Conservation (phyloP, 768 basidiomycete genomes). For the Serendipita indica region DNA sequence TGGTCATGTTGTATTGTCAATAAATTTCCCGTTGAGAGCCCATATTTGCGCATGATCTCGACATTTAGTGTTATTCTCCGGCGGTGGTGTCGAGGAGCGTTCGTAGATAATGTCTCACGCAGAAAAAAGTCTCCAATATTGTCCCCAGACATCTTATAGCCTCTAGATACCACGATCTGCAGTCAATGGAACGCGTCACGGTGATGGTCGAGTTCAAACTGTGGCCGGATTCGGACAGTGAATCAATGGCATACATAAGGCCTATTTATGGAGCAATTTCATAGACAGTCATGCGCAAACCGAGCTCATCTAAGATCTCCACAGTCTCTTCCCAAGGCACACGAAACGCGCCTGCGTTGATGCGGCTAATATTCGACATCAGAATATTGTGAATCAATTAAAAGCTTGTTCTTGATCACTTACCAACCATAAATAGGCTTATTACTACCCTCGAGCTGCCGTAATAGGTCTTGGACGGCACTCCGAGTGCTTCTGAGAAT, state of each 20-base stretch:
- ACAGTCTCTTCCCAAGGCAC: slow-evolving; percentile 8
- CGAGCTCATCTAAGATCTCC: neutral
- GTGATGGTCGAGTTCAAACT: neutral
- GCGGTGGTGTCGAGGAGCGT: no score
- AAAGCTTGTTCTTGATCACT: neutral
- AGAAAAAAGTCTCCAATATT: neutral
- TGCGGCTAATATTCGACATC: neutral
- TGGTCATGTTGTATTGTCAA: neutral
- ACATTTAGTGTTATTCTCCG: neutral
- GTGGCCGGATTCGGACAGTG: neutral
- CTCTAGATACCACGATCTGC: no score
- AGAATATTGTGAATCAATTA: neutral
- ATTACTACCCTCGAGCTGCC: neutral
- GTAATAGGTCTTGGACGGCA: neutral
- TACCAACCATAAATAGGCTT: slow-evolving; percentile 8
- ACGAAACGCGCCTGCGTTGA: slow-evolving; percentile 2
- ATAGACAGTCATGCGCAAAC: neutral
- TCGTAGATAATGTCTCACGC: no score
- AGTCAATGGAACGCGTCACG: no score
- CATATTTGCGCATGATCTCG: neutral
- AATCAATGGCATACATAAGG: neutral
- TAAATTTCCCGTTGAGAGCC: neutral
- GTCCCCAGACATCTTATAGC: no score
- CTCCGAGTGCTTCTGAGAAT: neutral
- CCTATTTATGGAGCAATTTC: slow-evolving; percentile 6